A percentile compares a stretch with the other conserved stretches of the same genome.
phyloP scores from a whole-genome alignment of 805 yeast species.

The Zygotorulaspora florentina region DNA sequence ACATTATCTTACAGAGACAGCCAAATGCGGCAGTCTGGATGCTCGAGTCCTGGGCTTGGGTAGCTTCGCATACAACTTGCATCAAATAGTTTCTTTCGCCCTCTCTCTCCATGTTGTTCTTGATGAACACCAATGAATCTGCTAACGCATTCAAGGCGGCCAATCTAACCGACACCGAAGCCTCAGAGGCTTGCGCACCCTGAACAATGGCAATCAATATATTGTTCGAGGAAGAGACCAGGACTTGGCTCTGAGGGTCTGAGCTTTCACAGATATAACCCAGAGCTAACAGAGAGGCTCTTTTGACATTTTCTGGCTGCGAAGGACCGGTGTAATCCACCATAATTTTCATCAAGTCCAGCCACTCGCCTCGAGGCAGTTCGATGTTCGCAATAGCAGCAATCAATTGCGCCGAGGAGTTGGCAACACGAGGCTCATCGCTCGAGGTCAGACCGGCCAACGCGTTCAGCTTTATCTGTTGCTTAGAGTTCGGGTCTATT shows the following conservation, averaged over 20 bases:
- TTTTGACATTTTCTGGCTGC: conserved; percentile 73
- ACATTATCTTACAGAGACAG: conserved; percentile 88
- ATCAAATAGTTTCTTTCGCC: conserved; percentile 95
- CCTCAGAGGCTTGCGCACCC: conserved; percentile 85
- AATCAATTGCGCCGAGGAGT: conserved; percentile 86
- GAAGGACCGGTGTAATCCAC: conserved; percentile 82
- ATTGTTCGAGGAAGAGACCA: conserved; percentile 83
- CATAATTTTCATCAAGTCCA: conserved; percentile 73
- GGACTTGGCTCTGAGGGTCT: conserved; percentile 68
- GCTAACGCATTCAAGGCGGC: conserved; percentile 92
- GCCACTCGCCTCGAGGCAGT: conserved; percentile 84
- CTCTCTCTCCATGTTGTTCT: conserved; percentile 82
- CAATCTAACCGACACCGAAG: conserved; percentile 67
- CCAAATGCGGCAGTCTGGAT: conserved; percentile 95
- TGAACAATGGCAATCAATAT: conserved; percentile 93
- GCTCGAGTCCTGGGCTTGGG: conserved; percentile 80
- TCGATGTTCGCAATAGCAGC: conserved; percentile 98
- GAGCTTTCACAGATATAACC: conserved; percentile 96
- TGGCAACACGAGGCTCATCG: conserved; percentile 73
- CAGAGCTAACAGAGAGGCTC: conserved; percentile 81
- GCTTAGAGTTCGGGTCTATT: conserved; percentile 51
- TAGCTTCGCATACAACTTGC: conserved; percentile 99
- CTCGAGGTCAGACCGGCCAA: conserved; percentile 58
- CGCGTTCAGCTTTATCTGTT: conserved; percentile 61
- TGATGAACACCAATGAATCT: conserved; percentile 84